Evolutionary conservation across 768 basidiomycete species (phyloP), one percentile per base, ranked within the genome.

Genomic region (Lepiota brunneoincarnata): DNA sequence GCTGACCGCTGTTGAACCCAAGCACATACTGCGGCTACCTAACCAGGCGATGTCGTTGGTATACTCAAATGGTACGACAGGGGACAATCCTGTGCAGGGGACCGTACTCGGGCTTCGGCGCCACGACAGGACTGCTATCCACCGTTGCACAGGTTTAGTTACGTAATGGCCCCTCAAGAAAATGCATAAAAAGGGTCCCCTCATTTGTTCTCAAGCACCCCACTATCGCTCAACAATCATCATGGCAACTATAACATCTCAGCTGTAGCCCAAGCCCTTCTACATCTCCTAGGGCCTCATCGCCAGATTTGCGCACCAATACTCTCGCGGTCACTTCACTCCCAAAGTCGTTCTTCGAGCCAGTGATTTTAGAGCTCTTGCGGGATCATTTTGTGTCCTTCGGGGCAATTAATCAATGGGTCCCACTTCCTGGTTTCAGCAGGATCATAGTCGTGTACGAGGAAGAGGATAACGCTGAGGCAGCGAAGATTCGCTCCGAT

Each of bases 381-480:
- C 78, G 73, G 38, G 70, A 76, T 18, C 87, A 95, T 64, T 98
- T 98, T 65, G 74, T 73, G 2, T 64, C 76, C 2, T 94, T 87
- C 60, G 96, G 97, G 15, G 72, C 78, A 21, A 83, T 99, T n/a
- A 85, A 89, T 62, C 81, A 87, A 61, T 99, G 95, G 94, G 91
- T 89, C 0, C 93, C 93, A 3, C 70, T 98, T 4, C 82, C 80
- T 17, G 85, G 83, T 5, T 93, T 98, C 62, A 81, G 83, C 1
- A 79, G 95, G 24, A 86, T 93, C 28, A 82, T 98, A 52, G 70
- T 96, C 18, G 91, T 97, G 1, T 98, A 86, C 65, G 75, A 78
- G 21, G 64, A 67, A 11, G 83, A 84, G 15, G 79, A 81, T 17
- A 73, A 80, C 38, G 91, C 87, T 0, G 86, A 88, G 63, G 66